Base-by-base conservation (phyloP, 1,284 basidiomycete genomes). In the Chiua sp. region DNA sequence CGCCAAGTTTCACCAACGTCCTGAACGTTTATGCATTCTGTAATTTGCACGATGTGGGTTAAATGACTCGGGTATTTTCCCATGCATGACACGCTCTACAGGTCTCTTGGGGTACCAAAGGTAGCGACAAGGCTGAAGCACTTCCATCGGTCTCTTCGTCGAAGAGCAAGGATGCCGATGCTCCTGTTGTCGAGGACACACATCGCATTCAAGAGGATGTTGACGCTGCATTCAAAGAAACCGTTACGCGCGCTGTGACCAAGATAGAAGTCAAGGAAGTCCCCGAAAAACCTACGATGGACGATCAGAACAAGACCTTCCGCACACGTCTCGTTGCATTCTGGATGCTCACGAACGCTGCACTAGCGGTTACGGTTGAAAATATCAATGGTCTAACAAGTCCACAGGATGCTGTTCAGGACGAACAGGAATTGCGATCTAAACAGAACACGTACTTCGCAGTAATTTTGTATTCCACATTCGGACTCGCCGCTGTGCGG, bases 21-120 rank as follows among this genome's bases (percentile, higher is more conserved):
- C 85, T 98, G 67, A 98, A 98, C 76, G 93, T 97, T 37, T 98
- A 98, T 72, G 94, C 95, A 1, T 98, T 98, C 81, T 98, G 95
- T 77, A 97, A 96, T 77, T 78, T 96, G 72, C 93, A 95, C 75
- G 93, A 95, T 77, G 94, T 94, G 61, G 60, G 83, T 74, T 2
- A 33, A 50, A 18, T 33, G 56, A 49, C 32, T 58, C 20, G 12
- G 59, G 4, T 22, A 42, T 51, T 8, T 47, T 30, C 18, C 33
- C 22, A 23, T 33, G 13, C 55, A 51, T 65, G 49, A 69, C 42
- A 49, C 39, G 52, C 55, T 59, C 53, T 65, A 28, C 62, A 89
- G 87, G 88, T 92, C 23, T 93, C 90, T 37, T 95, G 94, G 95
- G 94, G 95, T 77, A 98, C 95, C 13, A 97, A 97, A 78, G 96